These are phyloP conservation scores for Nematocida sp. DNA, from an alignment of 371 early-diverging fungal species.

Conservation along the genomic window DNA sequence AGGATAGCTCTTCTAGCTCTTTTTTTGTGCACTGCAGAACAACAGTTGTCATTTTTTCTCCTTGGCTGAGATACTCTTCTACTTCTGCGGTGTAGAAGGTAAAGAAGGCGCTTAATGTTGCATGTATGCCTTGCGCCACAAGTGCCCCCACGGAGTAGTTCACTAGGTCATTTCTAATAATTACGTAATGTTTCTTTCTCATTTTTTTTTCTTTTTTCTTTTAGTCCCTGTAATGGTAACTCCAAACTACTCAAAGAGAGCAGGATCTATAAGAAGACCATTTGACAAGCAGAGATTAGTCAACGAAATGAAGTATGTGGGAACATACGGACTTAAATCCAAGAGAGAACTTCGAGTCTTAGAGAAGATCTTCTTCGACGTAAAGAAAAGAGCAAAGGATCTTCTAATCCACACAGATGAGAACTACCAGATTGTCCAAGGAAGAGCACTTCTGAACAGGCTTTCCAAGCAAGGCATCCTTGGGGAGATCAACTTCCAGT, in stretches of 20 bases:
- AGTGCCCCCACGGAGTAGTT: constrained; percentile 54
- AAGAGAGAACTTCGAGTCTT: constrained; percentile 98
- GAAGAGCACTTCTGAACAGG: constrained; percentile 93
- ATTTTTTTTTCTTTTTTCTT: constrained; percentile 52
- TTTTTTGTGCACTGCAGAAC: constrained; percentile 52
- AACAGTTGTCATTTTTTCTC: constrained; percentile 51
- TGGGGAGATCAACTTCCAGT: constrained; percentile 59
- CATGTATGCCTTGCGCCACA: constrained; percentile 64
- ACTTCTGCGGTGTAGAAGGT: constrained; percentile 19
- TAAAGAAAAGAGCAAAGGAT: constrained; percentile 98
- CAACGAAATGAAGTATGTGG: constrained; percentile 92
- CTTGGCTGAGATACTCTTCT: constrained; percentile 36
- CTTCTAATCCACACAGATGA: constrained; percentile 90
- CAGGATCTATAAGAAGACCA: constrained; percentile 94
- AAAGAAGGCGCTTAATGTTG: constrained; percentile 33
- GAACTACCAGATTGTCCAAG: constrained; percentile 93
- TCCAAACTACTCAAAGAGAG: constrained; percentile 74
- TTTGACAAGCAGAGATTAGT: constrained; percentile 96
- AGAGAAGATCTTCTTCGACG: constrained; percentile 87
- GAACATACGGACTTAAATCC: constrained; percentile 96
- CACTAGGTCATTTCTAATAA: constrained; percentile 53
- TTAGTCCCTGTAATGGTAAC: constrained; percentile 52
- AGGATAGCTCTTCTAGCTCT: constrained; percentile 35
- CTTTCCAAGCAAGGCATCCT: constrained; percentile 67
- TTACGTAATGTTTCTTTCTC: constrained; percentile 52